These are phyloP conservation scores for Tolypocladium endophyticum DNA, from an alignment of 2,329 filamentous ascomycete species.

Conservation along the genomic window DNA sequence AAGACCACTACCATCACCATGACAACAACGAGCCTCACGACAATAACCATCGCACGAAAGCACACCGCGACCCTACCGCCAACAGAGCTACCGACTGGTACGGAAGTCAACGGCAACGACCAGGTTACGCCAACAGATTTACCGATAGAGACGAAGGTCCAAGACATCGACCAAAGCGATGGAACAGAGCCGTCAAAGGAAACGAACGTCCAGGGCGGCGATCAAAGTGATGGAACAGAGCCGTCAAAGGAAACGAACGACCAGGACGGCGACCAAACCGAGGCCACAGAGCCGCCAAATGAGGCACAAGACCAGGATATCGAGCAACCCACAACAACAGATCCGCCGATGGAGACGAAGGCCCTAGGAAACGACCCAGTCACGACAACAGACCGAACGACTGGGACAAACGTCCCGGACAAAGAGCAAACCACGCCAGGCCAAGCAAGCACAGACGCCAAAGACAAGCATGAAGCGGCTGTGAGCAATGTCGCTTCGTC, in stretches of 20 bases:
- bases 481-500: not conserved
- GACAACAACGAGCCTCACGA: slow-evolving; percentile 5
- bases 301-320: not conserved
- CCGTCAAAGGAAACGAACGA: not conserved
- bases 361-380: not conserved
- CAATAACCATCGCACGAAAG: slow-evolving; percentile 7
- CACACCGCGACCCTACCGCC: not conserved
- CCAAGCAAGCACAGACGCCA: not conserved
- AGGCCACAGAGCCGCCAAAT: not conserved
- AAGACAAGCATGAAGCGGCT: not conserved
- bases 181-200: not conserved
- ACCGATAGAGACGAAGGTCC: not conserved
- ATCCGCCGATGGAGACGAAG: not conserved
- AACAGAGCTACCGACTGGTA: not conserved
- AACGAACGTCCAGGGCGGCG: not conserved
- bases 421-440: not conserved
- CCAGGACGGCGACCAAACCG: not conserved
- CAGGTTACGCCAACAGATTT: not conserved
- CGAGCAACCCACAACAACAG: not conserved
- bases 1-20: slow-evolving; percentile 12
- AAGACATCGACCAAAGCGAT: not conserved
- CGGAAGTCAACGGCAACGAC: not conserved
- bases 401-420: not conserved
- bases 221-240: not conserved
- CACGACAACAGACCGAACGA: not conserved